Conservation (phyloP, 805 yeast species). For the Komagataella ulmi region DNA sequence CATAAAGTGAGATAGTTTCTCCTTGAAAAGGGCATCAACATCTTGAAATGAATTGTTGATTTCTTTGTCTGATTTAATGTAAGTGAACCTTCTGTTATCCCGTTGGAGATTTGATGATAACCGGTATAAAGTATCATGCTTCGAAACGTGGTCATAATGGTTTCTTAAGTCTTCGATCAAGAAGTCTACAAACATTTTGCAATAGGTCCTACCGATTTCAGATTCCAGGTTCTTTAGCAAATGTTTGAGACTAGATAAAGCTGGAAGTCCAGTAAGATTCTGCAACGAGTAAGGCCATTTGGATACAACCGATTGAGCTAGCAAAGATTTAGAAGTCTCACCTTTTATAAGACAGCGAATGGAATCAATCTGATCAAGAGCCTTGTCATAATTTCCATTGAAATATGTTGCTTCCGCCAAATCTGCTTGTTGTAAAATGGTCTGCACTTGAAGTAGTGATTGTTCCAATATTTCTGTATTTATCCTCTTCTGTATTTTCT, state of each 20-base stretch:
- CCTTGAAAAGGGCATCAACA: conserved; percentile 26
- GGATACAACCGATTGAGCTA: conserved; percentile 16
- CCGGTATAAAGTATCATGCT: conserved; percentile 36
- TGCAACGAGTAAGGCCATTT: conserved; percentile 31
- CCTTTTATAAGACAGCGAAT: conserved; percentile 51
- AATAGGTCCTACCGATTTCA: conserved; percentile 61
- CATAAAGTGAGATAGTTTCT: conserved; percentile 31
- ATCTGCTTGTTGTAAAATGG: conserved; percentile 29
- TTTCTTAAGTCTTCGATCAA: conserved; percentile 48
- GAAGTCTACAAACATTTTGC: conserved; percentile 38
- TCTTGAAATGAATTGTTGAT: conserved; percentile 18
- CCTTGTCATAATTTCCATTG: conserved; percentile 32
- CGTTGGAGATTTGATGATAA: conserved; percentile 14
- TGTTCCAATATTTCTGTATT: conserved; percentile 55
- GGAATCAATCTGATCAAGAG: conserved; percentile 44
- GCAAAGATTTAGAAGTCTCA: conserved; percentile 16
- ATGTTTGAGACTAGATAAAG: conserved; percentile 34
- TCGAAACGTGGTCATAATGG: conserved; percentile 36
- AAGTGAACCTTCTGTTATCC: conserved; percentile 3
- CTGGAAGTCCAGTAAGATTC: conserved; percentile 33
- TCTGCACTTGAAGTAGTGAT: conserved; percentile 39
- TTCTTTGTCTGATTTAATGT: conserved; percentile 9
- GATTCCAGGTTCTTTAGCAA: conserved; percentile 39
- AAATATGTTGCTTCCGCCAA: conserved; percentile 32
- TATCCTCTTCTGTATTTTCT: conserved; percentile 34